These are phyloP conservation scores for Tulasnella sp. DNA, from an alignment of 768 basidiomycete genomes.

Conservation along the genomic window DNA sequence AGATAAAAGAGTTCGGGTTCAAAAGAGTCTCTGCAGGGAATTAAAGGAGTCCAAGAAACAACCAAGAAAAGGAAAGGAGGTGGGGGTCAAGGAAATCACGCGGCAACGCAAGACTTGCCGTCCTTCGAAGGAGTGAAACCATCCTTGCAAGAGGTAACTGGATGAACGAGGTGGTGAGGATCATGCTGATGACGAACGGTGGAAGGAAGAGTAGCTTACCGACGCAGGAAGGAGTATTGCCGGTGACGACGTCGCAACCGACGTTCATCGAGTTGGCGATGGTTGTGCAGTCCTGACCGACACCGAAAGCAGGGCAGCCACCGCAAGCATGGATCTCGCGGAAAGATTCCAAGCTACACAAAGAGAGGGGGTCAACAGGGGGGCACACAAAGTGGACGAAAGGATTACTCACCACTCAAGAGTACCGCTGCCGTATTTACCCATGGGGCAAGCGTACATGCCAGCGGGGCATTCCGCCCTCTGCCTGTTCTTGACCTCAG, in stretches of 20 bases:
- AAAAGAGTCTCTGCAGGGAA: neutral
- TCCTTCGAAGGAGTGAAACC: neutral
- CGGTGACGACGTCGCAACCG: constrained; percentile 51
- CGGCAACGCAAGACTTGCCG: neutral
- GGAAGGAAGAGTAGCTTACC: neutral
- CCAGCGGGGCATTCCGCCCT: constrained; percentile 40
- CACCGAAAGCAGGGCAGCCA: constrained; percentile 56
- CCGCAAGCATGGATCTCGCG: constrained; percentile 66
- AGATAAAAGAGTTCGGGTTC: neutral
- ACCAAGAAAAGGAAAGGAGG: neutral
- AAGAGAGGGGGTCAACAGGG: neutral
- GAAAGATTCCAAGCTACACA: constrained; percentile 43
- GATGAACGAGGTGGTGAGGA: no score
- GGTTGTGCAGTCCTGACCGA: constrained; percentile 64
- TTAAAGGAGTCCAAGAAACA: constrained; percentile 1
- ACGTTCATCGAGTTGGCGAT: constrained; percentile 62
- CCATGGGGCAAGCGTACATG: constrained; percentile 52
- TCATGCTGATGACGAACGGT: no score
- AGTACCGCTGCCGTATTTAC: no score
- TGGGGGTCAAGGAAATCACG: neutral
- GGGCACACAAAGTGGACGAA: neutral
- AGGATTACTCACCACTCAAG: constrained; percentile 41
- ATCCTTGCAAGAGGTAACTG: neutral
- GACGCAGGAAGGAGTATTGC: neutral
- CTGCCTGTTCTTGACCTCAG: neutral